A percentile compares a stretch with the other conserved stretches of the same genome.
Evolutionary conservation across 148 eudicot genomes (phyloP).

Genomic region (Rhododendron mucronatum): DNA sequence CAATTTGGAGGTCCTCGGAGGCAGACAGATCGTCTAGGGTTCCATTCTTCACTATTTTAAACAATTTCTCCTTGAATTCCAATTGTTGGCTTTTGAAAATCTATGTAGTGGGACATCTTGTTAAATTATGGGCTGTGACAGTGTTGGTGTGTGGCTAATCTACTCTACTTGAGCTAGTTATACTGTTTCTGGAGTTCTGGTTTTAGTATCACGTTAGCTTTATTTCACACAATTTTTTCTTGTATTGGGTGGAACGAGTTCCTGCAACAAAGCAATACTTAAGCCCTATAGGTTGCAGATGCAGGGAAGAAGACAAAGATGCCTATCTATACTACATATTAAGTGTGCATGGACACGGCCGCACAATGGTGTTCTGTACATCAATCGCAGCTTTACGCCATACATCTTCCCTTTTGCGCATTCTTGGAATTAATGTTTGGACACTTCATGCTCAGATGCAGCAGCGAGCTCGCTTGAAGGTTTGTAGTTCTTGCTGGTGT

Average conservation of each 20-base stretch:
- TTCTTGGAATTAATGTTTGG: conserved; percentile 52
- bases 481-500: conserved; percentile 12
- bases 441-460: conserved; percentile 90
- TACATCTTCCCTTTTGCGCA: conserved; percentile 64
- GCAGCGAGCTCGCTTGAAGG: conserved; percentile 96
- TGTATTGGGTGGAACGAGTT: background rate
- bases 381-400: conserved; percentile 87
- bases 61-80: background rate
- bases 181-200: background rate
- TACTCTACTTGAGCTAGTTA: background rate
- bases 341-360: conserved; percentile 88
- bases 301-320: conserved; percentile 91
- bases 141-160: background rate
- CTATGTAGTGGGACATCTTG: background rate
- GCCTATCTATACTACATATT: conserved; percentile 85
- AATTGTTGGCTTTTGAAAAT: background rate
- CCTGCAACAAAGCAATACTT: background rate
- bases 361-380: conserved; percentile 88
- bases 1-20: background rate
- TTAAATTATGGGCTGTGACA: background rate
- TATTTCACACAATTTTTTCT: background rate
- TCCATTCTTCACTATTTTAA: background rate
- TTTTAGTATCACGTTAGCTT: background rate
- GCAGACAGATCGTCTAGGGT: background rate
- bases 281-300: conserved; percentile 44